Percentiles rank a stretch among this genome's conserved stretches.
These are phyloP conservation scores for Citrullus colocynthis DNA, from an alignment of 306 rosid genomes.

Conservation along the genomic window DNA sequence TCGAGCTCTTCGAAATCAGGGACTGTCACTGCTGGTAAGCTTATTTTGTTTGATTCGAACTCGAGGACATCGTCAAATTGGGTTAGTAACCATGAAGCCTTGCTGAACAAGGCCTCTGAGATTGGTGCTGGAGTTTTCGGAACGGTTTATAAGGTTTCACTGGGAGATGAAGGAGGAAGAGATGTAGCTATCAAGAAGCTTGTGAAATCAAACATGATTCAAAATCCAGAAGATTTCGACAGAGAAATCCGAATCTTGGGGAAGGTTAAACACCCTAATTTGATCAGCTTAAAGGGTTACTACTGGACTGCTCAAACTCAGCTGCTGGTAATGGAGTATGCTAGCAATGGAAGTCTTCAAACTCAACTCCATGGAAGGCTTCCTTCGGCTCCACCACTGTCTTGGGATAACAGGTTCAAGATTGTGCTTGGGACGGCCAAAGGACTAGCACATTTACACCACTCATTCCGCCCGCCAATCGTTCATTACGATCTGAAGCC, in stretches of 20 bases:
- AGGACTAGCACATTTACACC: slow-evolving; percentile 56
- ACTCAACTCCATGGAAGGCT: slow-evolving; percentile 43
- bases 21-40: slow-evolving; percentile 53
- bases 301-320: slow-evolving; percentile 59
- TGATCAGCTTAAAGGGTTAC: slow-evolving; percentile 43
- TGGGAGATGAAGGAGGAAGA: slow-evolving; percentile 49
- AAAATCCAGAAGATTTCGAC: slow-evolving; percentile 50
- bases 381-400: slow-evolving; percentile 43
- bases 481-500: slow-evolving; percentile 61
- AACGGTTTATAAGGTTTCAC: slow-evolving; percentile 60
- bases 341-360: slow-evolving; percentile 46
- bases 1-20: slow-evolving; percentile 70
- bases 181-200: slow-evolving; percentile 66
- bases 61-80: slow-evolving; percentile 21
- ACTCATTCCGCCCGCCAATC: slow-evolving; percentile 46
- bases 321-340: slow-evolving; percentile 42
- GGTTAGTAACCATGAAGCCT: slow-evolving; percentile 38
- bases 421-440: slow-evolving; percentile 58
- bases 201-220: slow-evolving; percentile 44
- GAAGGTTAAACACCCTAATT: slow-evolving; percentile 48
- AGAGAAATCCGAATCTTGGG: slow-evolving; percentile 49
- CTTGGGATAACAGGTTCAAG: slow-evolving; percentile 47
- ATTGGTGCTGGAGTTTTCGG: slow-evolving; percentile 87
- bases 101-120: slow-evolving; percentile 69
- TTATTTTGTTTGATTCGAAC: slow-evolving; percentile 47